These are phyloP conservation scores for Polygonum aviculare DNA, from an alignment of 148 eudicot genomes.

Conservation along the genomic window DNA sequence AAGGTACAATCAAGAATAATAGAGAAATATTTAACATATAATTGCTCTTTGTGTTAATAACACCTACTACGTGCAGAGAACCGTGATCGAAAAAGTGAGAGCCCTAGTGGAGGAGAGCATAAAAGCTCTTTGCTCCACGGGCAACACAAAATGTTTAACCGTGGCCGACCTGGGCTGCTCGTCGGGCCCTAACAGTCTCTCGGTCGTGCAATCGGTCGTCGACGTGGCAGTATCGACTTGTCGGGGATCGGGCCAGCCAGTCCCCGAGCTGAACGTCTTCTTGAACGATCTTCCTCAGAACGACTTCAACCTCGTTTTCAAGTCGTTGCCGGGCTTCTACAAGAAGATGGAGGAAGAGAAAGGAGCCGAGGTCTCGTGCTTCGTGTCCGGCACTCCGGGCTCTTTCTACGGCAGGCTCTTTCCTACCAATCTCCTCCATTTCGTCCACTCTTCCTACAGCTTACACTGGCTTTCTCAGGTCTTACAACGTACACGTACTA, in stretches of 20 bases:
- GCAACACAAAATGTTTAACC: background rate
- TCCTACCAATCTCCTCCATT: background rate
- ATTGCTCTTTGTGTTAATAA: too few relatives aligned
- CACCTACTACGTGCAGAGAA: background rate
- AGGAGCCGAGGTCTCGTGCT: background rate
- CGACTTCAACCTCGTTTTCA: slow-evolving; percentile 3
- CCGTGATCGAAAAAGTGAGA: background rate
- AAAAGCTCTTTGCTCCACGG: background rate
- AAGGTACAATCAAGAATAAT: too few relatives aligned
- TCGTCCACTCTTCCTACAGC: background rate
- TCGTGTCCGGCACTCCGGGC: background rate
- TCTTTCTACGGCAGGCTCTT: slow-evolving; percentile 6
- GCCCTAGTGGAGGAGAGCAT: background rate
- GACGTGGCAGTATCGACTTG: background rate
- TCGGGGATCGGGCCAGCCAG: background rate
- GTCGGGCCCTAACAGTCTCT: background rate
- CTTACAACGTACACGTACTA: background rate
- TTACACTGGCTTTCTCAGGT: slow-evolving; percentile 5
- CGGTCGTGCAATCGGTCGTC: background rate
- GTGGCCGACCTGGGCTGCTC: slow-evolving; percentile 2
- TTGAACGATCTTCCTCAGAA: slow-evolving; percentile 5
- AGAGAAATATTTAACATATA: too few relatives aligned
- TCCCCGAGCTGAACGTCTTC: background rate
- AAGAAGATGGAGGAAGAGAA: slow-evolving; percentile 1
- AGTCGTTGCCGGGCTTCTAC: slow-evolving; percentile 1